A percentile compares a stretch with the other conserved stretches of the same genome.
phyloP scores from a whole-genome alignment of 257 asterid genomes.

The Penstemon newberryi region DNA sequence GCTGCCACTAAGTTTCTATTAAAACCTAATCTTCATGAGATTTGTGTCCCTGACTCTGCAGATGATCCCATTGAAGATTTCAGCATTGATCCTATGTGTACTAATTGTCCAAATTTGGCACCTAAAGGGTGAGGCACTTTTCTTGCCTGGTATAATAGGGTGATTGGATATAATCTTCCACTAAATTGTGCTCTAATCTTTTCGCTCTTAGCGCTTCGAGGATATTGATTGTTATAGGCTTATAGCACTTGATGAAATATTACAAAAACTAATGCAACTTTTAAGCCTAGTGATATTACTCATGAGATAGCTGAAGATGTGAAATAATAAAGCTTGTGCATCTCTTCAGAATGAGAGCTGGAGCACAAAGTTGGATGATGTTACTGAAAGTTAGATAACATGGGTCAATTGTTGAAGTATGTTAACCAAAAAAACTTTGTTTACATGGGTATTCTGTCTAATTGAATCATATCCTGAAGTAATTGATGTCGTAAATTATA shows the following conservation, averaged over 20 bases:
- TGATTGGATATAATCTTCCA: not conserved
- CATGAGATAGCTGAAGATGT: not conserved
- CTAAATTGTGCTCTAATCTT: not conserved
- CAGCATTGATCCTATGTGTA: constrained; percentile 82
- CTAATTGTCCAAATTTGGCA: constrained; percentile 86
- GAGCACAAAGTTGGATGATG: constrained; percentile 2
- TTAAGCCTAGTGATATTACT: not conserved
- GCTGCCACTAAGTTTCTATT: constrained; percentile 47
- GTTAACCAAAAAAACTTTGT: not conserved
- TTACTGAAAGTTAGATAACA: not conserved
- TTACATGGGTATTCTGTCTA: not conserved
- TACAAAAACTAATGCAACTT: not conserved
- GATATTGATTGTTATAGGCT: not conserved
- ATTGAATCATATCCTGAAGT: not conserved
- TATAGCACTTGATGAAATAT: constrained; percentile 1
- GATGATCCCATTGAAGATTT: constrained; percentile 48
- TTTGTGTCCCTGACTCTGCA: constrained; percentile 33
- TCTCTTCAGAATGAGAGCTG: not conserved
- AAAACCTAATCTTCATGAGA: constrained; percentile 33
- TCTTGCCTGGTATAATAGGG: not conserved
- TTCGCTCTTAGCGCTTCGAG: not conserved
- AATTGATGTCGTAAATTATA: not conserved
- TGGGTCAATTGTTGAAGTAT: constrained; percentile 12
- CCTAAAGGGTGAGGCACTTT: constrained; percentile 75
- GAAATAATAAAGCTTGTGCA: not conserved